Conservation (phyloP, 345 rosid genomes). For the Melaleuca quinquenervia region DNA sequence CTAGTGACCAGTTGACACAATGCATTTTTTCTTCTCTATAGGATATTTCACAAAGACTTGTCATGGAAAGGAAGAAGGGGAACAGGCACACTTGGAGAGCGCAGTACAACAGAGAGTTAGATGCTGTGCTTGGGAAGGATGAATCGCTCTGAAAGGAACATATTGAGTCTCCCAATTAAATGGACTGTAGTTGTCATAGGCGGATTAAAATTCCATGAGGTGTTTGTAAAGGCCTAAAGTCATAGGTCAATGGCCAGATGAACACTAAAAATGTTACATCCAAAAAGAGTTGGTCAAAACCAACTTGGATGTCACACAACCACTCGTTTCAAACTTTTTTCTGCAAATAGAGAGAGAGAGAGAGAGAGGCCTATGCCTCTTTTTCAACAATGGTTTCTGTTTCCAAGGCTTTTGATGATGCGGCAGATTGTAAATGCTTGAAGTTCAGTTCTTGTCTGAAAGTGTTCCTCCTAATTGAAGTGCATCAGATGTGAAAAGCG, state of each 20-base stretch:
- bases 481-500: background rate
- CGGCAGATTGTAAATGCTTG: background rate
- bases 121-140: background rate
- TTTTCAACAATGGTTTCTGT: background rate
- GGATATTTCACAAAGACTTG: constrained; percentile 4
- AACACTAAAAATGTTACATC: background rate
- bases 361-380: background rate
- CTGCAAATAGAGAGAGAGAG: background rate
- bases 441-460: background rate
- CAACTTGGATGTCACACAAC: background rate
- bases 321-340: background rate
- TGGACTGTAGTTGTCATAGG: background rate
- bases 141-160: background rate
- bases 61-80: background rate
- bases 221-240: background rate
- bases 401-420: background rate
- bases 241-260: background rate
- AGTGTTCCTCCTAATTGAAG: background rate
- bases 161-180: background rate
- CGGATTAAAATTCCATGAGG: background rate
- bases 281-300: background rate
- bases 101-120: background rate
- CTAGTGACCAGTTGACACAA: background rate
- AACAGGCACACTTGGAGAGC: background rate
- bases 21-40: background rate